Base-by-base conservation (phyloP, 1,139 yeast genomes). In the Oligophagozyma castellii region DNA sequence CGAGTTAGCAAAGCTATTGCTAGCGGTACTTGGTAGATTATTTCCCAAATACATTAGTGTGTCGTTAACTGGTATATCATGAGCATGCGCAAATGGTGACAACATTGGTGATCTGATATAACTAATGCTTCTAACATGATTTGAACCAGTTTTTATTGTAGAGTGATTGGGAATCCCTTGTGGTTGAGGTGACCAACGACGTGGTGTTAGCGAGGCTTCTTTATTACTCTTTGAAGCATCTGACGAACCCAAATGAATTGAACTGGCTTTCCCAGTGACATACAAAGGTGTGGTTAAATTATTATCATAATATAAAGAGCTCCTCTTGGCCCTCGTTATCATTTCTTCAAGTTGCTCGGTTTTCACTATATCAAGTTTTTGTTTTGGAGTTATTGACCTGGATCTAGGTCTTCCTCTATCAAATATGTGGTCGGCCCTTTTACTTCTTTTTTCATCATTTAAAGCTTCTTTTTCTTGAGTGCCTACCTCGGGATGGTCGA, bases 381-480 rank as follows among this genome's bases (percentile, higher is more conserved):
- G 57, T 26, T 43, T 51, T 5, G 67, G 65, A 0, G 67, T 61
- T 4, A 57, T 42, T 2, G 63, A 55, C 24, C 63, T 51, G 4
- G 65, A 56, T 5, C 24, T 18, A 3, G 24, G 14, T n/a, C 22
- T 15, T n/a, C 23, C 16, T 13, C 27, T 16, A 15, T 23, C 20
- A 13, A 20, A 10, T 18, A 10, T 18, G 7, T 18, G 8, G 7
- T 7, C 8, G 10, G 8, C 20, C 7, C 10, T 18, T 7, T 7
- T 7, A 18, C 10, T 18, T 18, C 20, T 18, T 7, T 18, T 10
- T 18, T 10, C 20, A 10, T 10, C 20, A 7, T 18, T 7, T 18
- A 7, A 7, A 18, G 10, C 7, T 18, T 18, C 20, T 18, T 10
- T 18, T 18, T 7, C 20, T 7, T 18, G 7, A 7, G 20, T 7